phyloP scores from a whole-genome alignment of 129 eudicot species.

The Gnaphalium uliginosum region DNA sequence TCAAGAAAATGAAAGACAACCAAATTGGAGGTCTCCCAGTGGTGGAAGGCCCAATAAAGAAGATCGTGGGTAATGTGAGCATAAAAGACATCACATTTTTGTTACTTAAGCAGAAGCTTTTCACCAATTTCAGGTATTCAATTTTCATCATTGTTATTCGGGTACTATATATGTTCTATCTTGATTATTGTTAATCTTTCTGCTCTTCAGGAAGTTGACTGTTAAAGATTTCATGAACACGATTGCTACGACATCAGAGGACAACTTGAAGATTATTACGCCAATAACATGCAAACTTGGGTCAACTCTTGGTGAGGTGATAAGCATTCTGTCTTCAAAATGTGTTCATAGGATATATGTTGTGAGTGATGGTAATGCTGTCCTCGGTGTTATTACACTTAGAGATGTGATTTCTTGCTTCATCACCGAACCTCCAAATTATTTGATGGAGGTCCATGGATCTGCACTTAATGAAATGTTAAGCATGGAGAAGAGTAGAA shows the following conservation, averaged over 20 bases:
- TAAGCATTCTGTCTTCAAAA: slow-evolving; percentile 62
- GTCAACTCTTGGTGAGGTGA: slow-evolving; percentile 71
- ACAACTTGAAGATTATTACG: slow-evolving; percentile 40
- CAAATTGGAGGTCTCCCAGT: slow-evolving; percentile 93
- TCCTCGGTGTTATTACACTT: slow-evolving; percentile 76
- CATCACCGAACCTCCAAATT: slow-evolving; percentile 78
- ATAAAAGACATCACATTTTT: slow-evolving; percentile 83
- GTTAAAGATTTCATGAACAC: slow-evolving; percentile 67
- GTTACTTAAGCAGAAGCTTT: slow-evolving; percentile 75
- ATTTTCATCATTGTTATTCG: slow-evolving; percentile 10
- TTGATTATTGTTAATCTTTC: slow-evolving; percentile 3
- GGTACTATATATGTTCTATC: neutral
- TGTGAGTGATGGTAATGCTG: slow-evolving; percentile 37
- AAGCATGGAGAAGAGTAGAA: slow-evolving; percentile 37
- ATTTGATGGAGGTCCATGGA: slow-evolving; percentile 63
- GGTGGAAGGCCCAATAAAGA: slow-evolving; percentile 70
- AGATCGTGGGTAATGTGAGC: slow-evolving; percentile 82
- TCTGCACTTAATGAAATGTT: slow-evolving; percentile 52
- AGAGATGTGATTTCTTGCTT: slow-evolving; percentile 94
- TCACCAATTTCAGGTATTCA: slow-evolving; percentile 79
- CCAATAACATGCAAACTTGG: slow-evolving; percentile 74
- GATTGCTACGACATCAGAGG: slow-evolving; percentile 51
- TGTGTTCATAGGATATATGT: slow-evolving; percentile 83
- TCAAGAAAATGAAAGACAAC: slow-evolving; percentile 85
- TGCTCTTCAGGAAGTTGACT: slow-evolving; percentile 59